Conservation (phyloP, 805 yeast genomes). For the Metschnikowia koreensis region DNA sequence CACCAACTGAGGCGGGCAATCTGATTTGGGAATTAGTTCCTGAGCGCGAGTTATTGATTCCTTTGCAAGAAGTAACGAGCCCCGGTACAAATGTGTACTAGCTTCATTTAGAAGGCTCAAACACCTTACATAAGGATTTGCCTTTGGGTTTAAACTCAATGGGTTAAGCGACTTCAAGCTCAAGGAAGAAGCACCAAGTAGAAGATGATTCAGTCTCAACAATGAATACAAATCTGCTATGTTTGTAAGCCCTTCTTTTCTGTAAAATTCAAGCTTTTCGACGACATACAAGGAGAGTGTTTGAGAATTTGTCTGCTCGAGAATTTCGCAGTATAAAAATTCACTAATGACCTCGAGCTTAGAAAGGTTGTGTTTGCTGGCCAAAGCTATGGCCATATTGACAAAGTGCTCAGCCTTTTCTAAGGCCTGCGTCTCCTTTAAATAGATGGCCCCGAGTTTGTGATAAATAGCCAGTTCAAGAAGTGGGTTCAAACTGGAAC, state of each 20-base stretch:
- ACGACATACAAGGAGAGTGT: constrained; percentile 6
- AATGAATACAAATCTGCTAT: constrained; percentile 30
- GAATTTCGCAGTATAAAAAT: constrained; percentile 36
- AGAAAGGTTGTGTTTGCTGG: constrained; percentile 25
- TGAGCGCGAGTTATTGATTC: constrained; percentile 19
- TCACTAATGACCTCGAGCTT: constrained; percentile 31
- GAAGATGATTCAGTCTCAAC: constrained; percentile 29
- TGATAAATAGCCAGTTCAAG: constrained; percentile 33
- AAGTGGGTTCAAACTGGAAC: constrained; percentile 26
- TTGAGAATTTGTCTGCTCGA: constrained; percentile 22
- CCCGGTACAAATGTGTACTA: constrained; percentile 30
- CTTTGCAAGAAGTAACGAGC: constrained; percentile 23
- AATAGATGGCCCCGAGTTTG: constrained; percentile 36
- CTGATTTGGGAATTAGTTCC: neutral
- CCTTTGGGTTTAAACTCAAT: constrained; percentile 5
- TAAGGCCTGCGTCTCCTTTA: constrained; percentile 41
- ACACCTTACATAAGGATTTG: constrained; percentile 18
- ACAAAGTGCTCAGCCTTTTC: constrained; percentile 42
- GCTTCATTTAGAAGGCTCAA: constrained; percentile 28
- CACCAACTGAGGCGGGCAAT: constrained; percentile 26
- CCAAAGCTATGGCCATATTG: constrained; percentile 28
- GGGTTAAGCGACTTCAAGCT: constrained; percentile 23
- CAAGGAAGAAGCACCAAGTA: constrained; percentile 25
- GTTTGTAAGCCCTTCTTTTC: constrained; percentile 10
- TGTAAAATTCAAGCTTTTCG: constrained; percentile 9